Percentiles rank a stretch among this genome's conserved stretches.
Evolutionary conservation across 495 filamentous ascomycete genomes (phyloP).

Genomic region (Astrothelium subdiscretum): DNA sequence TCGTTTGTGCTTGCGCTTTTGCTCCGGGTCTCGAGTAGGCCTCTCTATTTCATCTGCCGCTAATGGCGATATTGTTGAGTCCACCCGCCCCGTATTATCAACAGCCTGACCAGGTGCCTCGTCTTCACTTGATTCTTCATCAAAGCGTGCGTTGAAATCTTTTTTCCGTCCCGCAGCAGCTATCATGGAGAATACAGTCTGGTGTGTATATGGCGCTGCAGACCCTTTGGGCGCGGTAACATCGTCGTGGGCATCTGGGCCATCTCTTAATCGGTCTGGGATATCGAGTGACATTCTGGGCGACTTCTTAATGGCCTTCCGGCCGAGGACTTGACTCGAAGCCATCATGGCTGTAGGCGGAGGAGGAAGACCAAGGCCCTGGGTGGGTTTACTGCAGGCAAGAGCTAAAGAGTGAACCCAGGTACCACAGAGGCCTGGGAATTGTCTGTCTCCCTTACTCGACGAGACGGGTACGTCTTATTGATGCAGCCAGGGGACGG

Average conservation of each 20-base stretch:
- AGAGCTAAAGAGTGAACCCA: background rate
- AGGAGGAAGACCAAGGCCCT: background rate
- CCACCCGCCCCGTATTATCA: constrained; percentile 31
- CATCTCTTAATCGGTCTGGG: background rate
- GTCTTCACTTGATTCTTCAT: constrained; percentile 56
- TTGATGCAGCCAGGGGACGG: background rate
- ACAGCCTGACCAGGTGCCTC: constrained; percentile 23
- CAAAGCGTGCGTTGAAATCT: constrained; percentile 70
- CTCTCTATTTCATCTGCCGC: constrained; percentile 5
- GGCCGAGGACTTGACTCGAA: constrained; percentile 1
- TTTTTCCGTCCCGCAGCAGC: constrained; percentile 40
- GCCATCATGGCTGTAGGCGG: background rate
- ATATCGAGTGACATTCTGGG: background rate
- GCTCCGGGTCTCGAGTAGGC: constrained; percentile 15
- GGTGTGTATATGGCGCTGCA: background rate
- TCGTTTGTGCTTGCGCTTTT: constrained; percentile 33
- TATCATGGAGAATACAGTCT: constrained; percentile 1
- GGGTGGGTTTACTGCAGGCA: background rate
- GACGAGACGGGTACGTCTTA: background rate
- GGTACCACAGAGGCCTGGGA: background rate
- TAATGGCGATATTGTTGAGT: constrained; percentile 6
- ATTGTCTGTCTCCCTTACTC: background rate
- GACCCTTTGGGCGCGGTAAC: background rate
- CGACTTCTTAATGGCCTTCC: background rate
- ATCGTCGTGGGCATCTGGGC: background rate